Evolutionary conservation across 1,284 basidiomycete species (phyloP).

Genomic region (Papiliotrema fonsecae): DNA sequence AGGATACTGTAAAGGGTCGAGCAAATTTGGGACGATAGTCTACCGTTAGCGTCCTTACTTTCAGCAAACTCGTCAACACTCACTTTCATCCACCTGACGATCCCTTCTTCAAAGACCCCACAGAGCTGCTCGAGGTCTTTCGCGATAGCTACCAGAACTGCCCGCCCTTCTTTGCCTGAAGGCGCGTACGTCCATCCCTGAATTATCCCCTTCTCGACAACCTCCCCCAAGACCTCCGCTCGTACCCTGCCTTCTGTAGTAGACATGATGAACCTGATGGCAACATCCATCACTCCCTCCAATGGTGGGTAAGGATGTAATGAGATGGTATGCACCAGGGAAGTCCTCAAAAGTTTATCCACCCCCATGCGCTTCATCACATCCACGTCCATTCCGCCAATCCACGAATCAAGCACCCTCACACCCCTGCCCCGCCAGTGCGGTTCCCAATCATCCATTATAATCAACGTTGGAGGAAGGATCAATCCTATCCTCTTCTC

Average conservation of each 20-base stretch:
- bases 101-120: constrained; percentile 28
- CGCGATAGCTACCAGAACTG: constrained; percentile 31
- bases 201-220: constrained; percentile 38
- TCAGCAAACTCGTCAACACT: neutral
- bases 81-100: constrained; percentile 45
- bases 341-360: constrained; percentile 36
- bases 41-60: constrained; percentile 8
- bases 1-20: constrained; percentile 37
- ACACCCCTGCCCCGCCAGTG: constrained; percentile 36
- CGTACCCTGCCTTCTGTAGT: constrained; percentile 12
- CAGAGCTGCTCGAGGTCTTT: constrained; percentile 29
- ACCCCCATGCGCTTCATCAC: constrained; percentile 40
- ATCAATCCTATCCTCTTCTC: constrained; percentile 36
- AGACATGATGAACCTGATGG: constrained; percentile 15
- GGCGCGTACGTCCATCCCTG: constrained; percentile 42
- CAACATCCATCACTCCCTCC: constrained; percentile 24
- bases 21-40: constrained; percentile 40
- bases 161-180: constrained; percentile 31
- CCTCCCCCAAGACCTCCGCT: constrained; percentile 27
- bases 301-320: constrained; percentile 38
- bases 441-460: constrained; percentile 48
- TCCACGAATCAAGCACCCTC: constrained; percentile 28
- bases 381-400: constrained; percentile 17
- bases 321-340: constrained; percentile 38
- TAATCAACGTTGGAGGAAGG: constrained; percentile 42